Base-by-base conservation (phyloP, 2,329 filamentous ascomycete genomes). In the Fusarium foetens region DNA sequence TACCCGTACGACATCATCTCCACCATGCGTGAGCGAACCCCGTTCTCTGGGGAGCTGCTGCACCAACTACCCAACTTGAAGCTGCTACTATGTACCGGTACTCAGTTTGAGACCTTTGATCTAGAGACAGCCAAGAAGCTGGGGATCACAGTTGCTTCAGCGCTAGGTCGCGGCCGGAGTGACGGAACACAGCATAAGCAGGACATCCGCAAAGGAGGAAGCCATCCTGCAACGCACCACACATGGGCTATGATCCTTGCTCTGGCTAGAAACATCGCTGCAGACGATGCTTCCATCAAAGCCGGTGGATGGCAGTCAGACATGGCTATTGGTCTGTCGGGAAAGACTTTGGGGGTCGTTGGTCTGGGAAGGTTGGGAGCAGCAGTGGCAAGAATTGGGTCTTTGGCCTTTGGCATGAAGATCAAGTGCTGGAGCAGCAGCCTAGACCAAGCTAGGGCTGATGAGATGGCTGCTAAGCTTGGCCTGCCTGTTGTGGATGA, bases 381-480 rank as follows among this genome's bases (percentile, higher is more conserved):
- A 5, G 55, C 55, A 38, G 55, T 58, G 7, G 55, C 55, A 5
- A 58, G 55, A 33, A 58, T 58, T 1, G 55, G 55, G 17, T 52
- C n/a, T 25, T 25, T 58, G 35, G 55, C 45, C 3, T 58, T 58
- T 21, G 45, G 55, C 0, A 58, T 58, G 55, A 52, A 58, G 35
- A 53, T 52, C 25, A 58, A 58, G 10, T 58, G 55, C 35, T 58
- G 43, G 55, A 58, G 55, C 8, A 29, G 25, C n/a, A 58, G 45
- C 1, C 14, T 58, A 1, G 55, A 53, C 6, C 55, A 58, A n/a
- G 14, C n/a, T 10, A 87, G 84, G 66, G 91, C 91, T 2, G 89
- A 64, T 12, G 57, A 64, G 13, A 45, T 61, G 45, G 46, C 57
- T n/a, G 11, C n/a, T 6, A 21, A 60, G 25, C 45, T 64, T 21